Conservation (phyloP, 2,329 filamentous ascomycete species). For the Paraconiothyrium brasiliense region DNA sequence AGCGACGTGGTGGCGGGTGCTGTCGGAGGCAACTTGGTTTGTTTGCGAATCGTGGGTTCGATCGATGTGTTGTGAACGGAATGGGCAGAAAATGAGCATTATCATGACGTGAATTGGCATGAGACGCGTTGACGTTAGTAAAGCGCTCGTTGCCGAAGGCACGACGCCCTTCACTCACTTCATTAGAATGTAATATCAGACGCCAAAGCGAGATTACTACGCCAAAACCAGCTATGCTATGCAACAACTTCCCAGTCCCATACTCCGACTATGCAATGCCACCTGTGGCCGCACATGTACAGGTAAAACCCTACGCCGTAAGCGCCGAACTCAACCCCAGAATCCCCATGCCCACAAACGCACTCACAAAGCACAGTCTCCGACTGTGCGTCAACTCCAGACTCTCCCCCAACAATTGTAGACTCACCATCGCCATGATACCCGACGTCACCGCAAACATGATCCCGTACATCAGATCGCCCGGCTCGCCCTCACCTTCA, state of each 20-base stretch:
- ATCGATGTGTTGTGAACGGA: neutral
- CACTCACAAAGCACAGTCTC: conserved; percentile 80
- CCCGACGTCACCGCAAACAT: conserved; percentile 92
- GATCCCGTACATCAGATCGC: conserved; percentile 72
- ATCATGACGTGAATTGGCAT: too few relatives aligned
- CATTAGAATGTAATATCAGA: too few relatives aligned
- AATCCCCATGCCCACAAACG: conserved; percentile 86
- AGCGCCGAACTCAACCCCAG: conserved; percentile 86
- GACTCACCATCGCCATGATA: conserved; percentile 92
- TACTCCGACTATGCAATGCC: neutral
- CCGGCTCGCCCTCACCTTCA: conserved; percentile 56
- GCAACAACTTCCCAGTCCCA: neutral
- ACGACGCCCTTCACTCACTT: too few relatives aligned
- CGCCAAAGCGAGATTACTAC: neutral
- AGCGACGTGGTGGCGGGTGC: neutral
- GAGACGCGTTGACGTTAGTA: too few relatives aligned
- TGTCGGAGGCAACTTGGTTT: neutral
- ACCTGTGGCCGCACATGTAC: neutral
- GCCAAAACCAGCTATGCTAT: neutral
- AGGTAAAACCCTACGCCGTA: conserved; percentile 62
- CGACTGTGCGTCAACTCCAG: conserved; percentile 82
- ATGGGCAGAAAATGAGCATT: too few relatives aligned
- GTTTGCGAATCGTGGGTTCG: too few relatives aligned
- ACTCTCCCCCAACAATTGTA: conserved; percentile 89
- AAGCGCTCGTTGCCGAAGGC: too few relatives aligned